Percentiles rank a stretch among this genome's conserved stretches.
phyloP scores from a whole-genome alignment of 2,329 filamentous ascomycete species.

The Cladophialophora bantiana region DNA sequence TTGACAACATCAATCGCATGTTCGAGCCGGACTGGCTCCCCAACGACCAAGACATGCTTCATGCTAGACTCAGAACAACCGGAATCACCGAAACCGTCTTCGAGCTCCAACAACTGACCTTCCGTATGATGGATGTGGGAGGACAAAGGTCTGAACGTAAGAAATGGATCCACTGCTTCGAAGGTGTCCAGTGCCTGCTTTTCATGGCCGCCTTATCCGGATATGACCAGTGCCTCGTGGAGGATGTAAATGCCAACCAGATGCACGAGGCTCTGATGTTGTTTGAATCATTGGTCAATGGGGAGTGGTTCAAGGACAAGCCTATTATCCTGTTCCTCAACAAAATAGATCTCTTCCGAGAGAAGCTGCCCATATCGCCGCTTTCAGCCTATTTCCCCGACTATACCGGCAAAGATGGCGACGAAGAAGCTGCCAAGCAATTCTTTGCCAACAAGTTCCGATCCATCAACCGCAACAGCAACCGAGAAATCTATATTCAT shows the following conservation, averaged over 20 bases:
- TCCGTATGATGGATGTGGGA: constrained; percentile 96
- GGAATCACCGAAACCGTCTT: constrained; percentile 96
- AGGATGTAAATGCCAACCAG: constrained; percentile 95
- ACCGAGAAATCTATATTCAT: constrained; percentile 65
- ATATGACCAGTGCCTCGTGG: constrained; percentile 94
- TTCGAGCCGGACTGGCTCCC: constrained; percentile 82
- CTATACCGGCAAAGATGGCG: constrained; percentile 73
- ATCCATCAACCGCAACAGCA: constrained; percentile 70
- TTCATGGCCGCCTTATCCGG: constrained; percentile 96
- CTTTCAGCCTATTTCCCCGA: constrained; percentile 80
- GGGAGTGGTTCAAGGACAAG: constrained; percentile 83
- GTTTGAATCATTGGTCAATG: constrained; percentile 85
- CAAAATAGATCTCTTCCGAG: constrained; percentile 85
- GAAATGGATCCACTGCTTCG: constrained; percentile 98
- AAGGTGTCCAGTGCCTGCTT: constrained; percentile 88
- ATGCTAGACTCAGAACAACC: constrained; percentile 87
- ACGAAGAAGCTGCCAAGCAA: constrained; percentile 76
- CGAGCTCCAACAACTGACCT: constrained; percentile 87
- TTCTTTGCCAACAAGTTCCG: constrained; percentile 85
- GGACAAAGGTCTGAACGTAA: constrained; percentile 91
- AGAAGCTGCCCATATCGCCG: constrained; percentile 74
- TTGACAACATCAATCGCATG: constrained; percentile 76
- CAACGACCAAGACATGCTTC: constrained; percentile 91
- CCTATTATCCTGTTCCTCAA: constrained; percentile 85
- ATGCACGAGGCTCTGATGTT: constrained; percentile 90